Percentiles rank a stretch among this genome's conserved stretches.
These are phyloP conservation scores for Coemansia sp. DNA, from an alignment of 192 early-diverging fungal species.

Conservation along the genomic window DNA sequence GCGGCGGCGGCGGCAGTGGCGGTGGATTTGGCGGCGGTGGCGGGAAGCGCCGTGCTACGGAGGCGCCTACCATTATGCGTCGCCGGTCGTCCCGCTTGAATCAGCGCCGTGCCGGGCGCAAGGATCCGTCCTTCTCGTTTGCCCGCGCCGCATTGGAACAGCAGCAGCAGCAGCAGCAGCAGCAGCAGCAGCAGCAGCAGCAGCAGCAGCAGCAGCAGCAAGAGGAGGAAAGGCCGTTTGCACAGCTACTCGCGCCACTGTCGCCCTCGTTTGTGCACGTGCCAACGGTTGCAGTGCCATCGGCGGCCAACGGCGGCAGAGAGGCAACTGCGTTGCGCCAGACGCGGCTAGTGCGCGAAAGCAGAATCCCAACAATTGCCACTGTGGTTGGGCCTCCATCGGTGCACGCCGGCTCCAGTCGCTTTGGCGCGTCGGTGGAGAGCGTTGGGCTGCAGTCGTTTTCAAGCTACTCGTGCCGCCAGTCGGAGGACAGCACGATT, in stretches of 20 bases:
- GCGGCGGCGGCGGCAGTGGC: slow-evolving; percentile 4
- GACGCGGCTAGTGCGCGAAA: slow-evolving; percentile 1
- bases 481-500: slow-evolving; percentile 21
- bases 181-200: slow-evolving; percentile 1
- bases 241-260: neutral
- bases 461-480: slow-evolving; percentile 25
- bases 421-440: slow-evolving; percentile 13
- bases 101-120: neutral
- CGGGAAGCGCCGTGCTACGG: slow-evolving; percentile 48
- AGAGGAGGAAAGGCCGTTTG: neutral
- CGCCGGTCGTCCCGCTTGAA: slow-evolving; percentile 15
- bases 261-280: slow-evolving; percentile 46
- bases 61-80: slow-evolving; percentile 11
- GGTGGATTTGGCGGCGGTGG: slow-evolving; percentile 23
- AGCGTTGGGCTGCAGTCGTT: slow-evolving; percentile 24
- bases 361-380: neutral
- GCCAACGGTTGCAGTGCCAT: slow-evolving; percentile 6
- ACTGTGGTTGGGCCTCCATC: neutral
- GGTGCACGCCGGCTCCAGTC: neutral
- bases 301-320: slow-evolving; percentile 29
- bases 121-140: slow-evolving; percentile 16
- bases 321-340: slow-evolving; percentile 2
- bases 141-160: neutral
- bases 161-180: neutral
- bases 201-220: too few relatives aligned